phyloP scores from a whole-genome alignment of 2,329 filamentous ascomycete species.

The Cryphonectria japonica region DNA sequence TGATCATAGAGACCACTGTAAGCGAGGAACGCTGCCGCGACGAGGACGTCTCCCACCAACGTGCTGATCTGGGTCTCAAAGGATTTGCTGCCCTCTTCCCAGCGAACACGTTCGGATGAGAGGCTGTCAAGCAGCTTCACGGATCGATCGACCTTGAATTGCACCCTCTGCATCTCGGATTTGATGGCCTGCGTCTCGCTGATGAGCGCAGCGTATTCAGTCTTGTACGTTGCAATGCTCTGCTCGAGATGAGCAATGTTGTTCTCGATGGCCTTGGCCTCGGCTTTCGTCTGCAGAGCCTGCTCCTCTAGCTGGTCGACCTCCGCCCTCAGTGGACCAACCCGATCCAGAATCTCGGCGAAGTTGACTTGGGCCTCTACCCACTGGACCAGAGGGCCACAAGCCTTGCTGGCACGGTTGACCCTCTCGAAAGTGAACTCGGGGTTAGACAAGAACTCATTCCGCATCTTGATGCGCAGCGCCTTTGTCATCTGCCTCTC shows the following conservation, averaged over 20 bases:
- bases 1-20: conserved; percentile 98
- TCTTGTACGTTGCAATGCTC: conserved; percentile 94
- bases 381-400: conserved; percentile 96
- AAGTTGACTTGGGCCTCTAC: conserved; percentile 95
- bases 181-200: conserved; percentile 98
- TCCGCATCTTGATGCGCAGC: conserved; percentile 85
- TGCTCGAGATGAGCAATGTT: conserved; percentile 82
- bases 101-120: conserved; percentile 88
- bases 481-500: conserved; percentile 88
- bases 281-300: conserved; percentile 88
- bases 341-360: conserved; percentile 93
- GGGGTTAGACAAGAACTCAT: conserved; percentile 87
- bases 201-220: conserved; percentile 92
- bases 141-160: conserved; percentile 98
- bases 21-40: conserved; percentile 95
- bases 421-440: conserved; percentile 97
- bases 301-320: conserved; percentile 85
- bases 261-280: conserved; percentile 88
- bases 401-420: conserved; percentile 94
- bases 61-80: conserved; percentile 98
- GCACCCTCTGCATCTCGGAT: conserved; percentile 90
- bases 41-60: conserved; percentile 90
- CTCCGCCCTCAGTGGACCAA: conserved; percentile 90
- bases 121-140: conserved; percentile 92
- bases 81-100: conserved; percentile 96